phyloP scores from a whole-genome alignment of 78 protist species.

The Dictyostelium purpureum region DNA sequence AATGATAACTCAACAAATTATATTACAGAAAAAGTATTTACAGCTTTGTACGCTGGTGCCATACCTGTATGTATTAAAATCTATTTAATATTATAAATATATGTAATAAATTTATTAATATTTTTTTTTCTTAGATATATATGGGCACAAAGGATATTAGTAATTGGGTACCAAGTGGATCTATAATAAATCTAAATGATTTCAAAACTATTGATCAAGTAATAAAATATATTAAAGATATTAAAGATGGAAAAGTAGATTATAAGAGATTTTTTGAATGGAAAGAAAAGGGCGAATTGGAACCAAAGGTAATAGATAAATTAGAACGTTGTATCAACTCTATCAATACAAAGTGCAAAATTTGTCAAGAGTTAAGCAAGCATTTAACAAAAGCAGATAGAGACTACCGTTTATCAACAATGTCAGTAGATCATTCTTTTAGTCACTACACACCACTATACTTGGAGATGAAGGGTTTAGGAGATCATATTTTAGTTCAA shows the following conservation, averaged over 20 bases:
- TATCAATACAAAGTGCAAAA: not conserved
- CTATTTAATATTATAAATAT: not conserved
- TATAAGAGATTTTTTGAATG: conserved; percentile 11
- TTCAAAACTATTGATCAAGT: not conserved
- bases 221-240: not conserved
- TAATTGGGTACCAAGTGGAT: conserved; percentile 45
- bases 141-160: conserved; percentile 45
- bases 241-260: not conserved
- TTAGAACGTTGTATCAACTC: conserved; percentile 13
- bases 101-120: not conserved
- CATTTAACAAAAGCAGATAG: not conserved
- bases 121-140: not conserved
- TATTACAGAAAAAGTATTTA: conserved; percentile 51
- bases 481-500: conserved; percentile 19
- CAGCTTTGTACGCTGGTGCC: conserved; percentile 45
- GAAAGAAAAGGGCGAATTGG: not conserved
- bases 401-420: not conserved
- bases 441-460: not conserved
- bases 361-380: not conserved
- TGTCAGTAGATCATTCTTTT: not conserved
- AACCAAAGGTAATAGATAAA: conserved; percentile 23
- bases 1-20: conserved; percentile 63
- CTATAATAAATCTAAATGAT: conserved; percentile 2
- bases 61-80: conserved; percentile 30
- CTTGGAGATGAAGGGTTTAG: conserved; percentile 16